These are phyloP conservation scores for Lactifluus subvellereus DNA, from an alignment of 768 basidiomycete genomes.

Conservation along the genomic window DNA sequence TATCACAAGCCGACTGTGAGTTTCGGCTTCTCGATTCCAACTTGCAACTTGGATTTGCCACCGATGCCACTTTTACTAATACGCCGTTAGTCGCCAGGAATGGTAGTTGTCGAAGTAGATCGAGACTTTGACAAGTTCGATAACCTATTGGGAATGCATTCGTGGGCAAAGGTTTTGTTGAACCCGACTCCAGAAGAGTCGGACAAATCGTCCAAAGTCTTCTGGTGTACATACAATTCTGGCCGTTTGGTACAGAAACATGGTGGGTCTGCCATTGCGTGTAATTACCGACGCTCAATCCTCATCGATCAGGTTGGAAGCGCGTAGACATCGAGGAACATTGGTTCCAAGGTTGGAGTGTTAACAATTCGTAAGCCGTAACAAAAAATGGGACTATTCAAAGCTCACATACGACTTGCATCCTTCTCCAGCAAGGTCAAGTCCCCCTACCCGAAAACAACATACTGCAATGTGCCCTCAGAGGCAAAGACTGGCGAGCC, in stretches of 20 bases:
- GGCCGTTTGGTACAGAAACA: slow-evolving; percentile 41
- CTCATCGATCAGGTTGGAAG: slow-evolving; percentile 40
- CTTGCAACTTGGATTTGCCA: not conserved
- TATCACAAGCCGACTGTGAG: slow-evolving; percentile 43
- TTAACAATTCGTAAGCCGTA: slow-evolving; percentile 29
- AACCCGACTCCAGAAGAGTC: slow-evolving; percentile 31
- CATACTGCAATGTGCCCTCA: slow-evolving; percentile 36
- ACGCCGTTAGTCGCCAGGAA: slow-evolving; percentile 34
- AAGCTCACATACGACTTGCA: not conserved
- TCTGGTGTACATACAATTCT: slow-evolving; percentile 36
- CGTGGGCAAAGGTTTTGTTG: slow-evolving; percentile 38
- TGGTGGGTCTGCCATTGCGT: slow-evolving; percentile 30
- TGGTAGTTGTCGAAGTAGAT: slow-evolving; percentile 41
- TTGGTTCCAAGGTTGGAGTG: slow-evolving; percentile 37
- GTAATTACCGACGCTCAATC: not conserved
- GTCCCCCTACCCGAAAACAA: slow-evolving; percentile 38
- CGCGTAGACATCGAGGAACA: slow-evolving; percentile 38
- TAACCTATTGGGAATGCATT: slow-evolving; percentile 39
- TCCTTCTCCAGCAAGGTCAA: slow-evolving; percentile 28
- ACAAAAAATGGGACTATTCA: not conserved
- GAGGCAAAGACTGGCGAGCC: slow-evolving; percentile 36
- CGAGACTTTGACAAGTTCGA: slow-evolving; percentile 32
- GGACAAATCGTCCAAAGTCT: slow-evolving; percentile 32
- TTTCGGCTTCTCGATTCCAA: slow-evolving; percentile 23
- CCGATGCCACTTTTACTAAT: not conserved